phyloP scores from a whole-genome alignment of 495 filamentous ascomycete species.

The Penicillium chermesinum region DNA sequence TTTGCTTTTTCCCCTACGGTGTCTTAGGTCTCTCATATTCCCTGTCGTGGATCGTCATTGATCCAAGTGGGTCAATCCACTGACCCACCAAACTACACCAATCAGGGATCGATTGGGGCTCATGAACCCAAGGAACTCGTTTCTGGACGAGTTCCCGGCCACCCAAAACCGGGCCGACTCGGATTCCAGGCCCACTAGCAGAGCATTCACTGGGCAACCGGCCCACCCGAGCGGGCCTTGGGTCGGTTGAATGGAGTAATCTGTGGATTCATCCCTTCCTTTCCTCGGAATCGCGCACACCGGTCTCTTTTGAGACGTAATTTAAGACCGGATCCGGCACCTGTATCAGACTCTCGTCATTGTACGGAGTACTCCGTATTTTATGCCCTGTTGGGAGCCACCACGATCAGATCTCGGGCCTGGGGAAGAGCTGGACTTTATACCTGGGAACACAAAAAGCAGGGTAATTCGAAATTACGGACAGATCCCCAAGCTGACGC shows the following conservation, averaged over 20 bases:
- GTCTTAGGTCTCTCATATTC: slow-evolving; percentile 3
- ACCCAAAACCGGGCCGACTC: slow-evolving; percentile 30
- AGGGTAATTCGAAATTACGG: too few relatives aligned
- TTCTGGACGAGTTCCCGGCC: slow-evolving; percentile 25
- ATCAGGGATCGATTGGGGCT: slow-evolving; percentile 14
- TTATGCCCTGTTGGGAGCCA: neutral
- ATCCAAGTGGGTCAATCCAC: slow-evolving; percentile 19
- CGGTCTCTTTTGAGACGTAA: slow-evolving; percentile 22
- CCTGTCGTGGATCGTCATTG: slow-evolving; percentile 29
- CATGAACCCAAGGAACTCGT: slow-evolving; percentile 5
- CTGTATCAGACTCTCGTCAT: neutral
- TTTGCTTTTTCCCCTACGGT: neutral
- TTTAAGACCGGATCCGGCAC: slow-evolving; percentile 13
- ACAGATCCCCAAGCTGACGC: too few relatives aligned
- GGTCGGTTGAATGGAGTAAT: slow-evolving; percentile 16
- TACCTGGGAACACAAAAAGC: neutral
- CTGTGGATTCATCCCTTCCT: slow-evolving; percentile 15
- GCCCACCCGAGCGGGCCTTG: neutral
- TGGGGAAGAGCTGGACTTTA: neutral
- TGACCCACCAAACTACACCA: slow-evolving; percentile 7
- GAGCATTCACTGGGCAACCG: slow-evolving; percentile 24
- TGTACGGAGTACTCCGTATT: too few relatives aligned
- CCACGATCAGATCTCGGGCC: neutral
- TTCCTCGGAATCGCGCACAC: slow-evolving; percentile 25
- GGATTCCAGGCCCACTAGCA: slow-evolving; percentile 28